phyloP scores from a whole-genome alignment of 257 asterid species.

The Plantago major region DNA sequence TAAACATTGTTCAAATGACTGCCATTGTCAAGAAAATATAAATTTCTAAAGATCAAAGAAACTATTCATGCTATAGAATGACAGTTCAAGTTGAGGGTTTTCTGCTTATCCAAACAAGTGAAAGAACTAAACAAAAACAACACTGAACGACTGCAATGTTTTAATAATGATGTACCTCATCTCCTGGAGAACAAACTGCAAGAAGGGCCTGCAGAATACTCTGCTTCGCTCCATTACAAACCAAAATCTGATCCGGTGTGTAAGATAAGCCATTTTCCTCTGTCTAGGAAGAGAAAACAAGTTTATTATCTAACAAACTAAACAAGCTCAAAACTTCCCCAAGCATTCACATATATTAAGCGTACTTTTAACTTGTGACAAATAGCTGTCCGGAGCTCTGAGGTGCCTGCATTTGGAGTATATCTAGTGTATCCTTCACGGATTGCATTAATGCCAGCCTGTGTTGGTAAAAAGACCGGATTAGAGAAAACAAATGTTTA shows the following conservation, averaged over 20 bases:
- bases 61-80: too few relatives aligned
- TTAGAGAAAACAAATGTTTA: neutral
- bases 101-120: too few relatives aligned
- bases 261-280: slow-evolving; percentile 89
- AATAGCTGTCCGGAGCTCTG: slow-evolving; percentile 80
- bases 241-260: slow-evolving; percentile 86
- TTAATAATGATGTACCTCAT: slow-evolving; percentile 64
- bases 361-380: slow-evolving; percentile 85
- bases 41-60: too few relatives aligned
- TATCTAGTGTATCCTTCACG: slow-evolving; percentile 89
- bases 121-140: too few relatives aligned
- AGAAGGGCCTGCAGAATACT: slow-evolving; percentile 85
- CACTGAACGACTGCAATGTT: too few relatives aligned
- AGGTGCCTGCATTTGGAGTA: slow-evolving; percentile 88
- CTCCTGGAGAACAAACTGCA: slow-evolving; percentile 98
- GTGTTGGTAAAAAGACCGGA: slow-evolving; percentile 7
- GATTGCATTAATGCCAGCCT: slow-evolving; percentile 92
- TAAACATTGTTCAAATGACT: too few relatives aligned
- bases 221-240: slow-evolving; percentile 96
- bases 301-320: neutral
- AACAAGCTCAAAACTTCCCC: neutral
- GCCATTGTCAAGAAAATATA: too few relatives aligned
- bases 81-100: too few relatives aligned
- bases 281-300: slow-evolving; percentile 23
- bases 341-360: neutral